A percentile compares a stretch with the other conserved stretches of the same genome.
phyloP scores from a whole-genome alignment of 2,329 filamentous ascomycete genomes.

The Penicillium sp. region DNA sequence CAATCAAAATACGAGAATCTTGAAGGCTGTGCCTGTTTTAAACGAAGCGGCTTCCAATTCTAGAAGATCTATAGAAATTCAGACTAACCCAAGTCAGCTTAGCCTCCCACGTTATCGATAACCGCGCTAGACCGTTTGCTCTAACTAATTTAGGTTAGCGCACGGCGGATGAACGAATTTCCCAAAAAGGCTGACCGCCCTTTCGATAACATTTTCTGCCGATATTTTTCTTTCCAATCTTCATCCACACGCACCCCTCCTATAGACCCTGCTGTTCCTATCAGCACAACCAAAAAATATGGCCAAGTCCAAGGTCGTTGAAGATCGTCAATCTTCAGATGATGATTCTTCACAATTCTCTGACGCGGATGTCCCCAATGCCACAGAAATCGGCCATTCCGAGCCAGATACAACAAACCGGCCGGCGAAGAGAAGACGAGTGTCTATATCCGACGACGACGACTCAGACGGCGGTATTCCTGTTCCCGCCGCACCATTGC shows the following conservation, averaged over 20 bases:
- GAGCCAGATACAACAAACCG: conserved; percentile 19
- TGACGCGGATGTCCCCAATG: background rate
- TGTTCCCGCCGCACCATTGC: conserved; percentile 25
- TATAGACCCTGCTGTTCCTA: background rate
- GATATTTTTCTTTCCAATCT: conserved; percentile 6
- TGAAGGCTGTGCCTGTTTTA: too few relatives aligned
- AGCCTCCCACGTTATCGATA: background rate
- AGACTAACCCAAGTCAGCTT: background rate
- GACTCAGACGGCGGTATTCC: conserved; percentile 30
- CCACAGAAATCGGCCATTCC: background rate
- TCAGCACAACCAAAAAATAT: background rate
- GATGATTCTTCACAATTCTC: background rate
- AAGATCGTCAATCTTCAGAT: background rate
- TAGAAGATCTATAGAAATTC: too few relatives aligned
- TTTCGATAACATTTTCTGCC: conserved; percentile 14
- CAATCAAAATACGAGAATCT: too few relatives aligned
- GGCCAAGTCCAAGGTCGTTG: background rate
- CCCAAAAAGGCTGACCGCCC: conserved; percentile 1
- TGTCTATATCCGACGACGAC: conserved; percentile 34
- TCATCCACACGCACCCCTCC: background rate
- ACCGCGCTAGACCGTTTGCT: background rate
- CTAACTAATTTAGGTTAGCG: background rate
- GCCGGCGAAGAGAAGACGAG: conserved; percentile 36
- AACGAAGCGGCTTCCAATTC: too few relatives aligned
- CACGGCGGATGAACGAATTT: background rate